Base-by-base conservation (phyloP, 306 rosid species). In the Hippophae rhamnoides region DNA sequence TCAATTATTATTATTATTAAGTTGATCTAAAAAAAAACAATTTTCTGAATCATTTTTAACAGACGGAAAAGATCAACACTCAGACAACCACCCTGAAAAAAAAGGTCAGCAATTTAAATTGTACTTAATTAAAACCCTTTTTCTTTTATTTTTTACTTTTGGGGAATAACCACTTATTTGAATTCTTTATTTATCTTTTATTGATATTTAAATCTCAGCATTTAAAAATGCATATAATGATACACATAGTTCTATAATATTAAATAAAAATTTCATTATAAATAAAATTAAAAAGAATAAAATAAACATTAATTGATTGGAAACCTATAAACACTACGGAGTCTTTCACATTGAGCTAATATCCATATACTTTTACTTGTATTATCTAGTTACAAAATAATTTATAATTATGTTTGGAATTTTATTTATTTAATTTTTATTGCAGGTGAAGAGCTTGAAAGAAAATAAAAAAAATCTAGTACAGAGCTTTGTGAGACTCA, bases 11-110 rank as follows among this genome's bases (percentile, higher is more conserved):
- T 31, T n/a, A 23, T 46, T 44, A 46, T 43, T 55, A 7, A 27
- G 57, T 51, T 40, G 47, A 26, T 54, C 47, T 40, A 54, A 44
- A 13, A 12, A 12, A 14, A 12, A 38, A 49, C 10, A 64, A 14
- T 7, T 61, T 25, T 61, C 10, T 62, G 67, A 26, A 51, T 63
- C 45, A 9, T 60, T 63, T 58, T 31, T 4, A 4, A 53, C 86
- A 88, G 96, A 44, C 72, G 11, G 85, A 88, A 58, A 86, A 82
- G 69, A 60, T 89, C 79, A 77, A 71, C 65, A 86, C 75, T 50
- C 68, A 79, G 52, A 78, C 84, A 40, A 79, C 71, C 1, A 86
- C 85, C 50, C 45, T 47, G 51, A 74, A 49, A 71, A 89, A 86
- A 75, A 89, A 76, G 95, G 97, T 89, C 6, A 69, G 73, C 7